These are phyloP conservation scores for Oryza rufipogon DNA, from an alignment of 176 grass and related monocot genomes.

Conservation along the genomic window DNA sequence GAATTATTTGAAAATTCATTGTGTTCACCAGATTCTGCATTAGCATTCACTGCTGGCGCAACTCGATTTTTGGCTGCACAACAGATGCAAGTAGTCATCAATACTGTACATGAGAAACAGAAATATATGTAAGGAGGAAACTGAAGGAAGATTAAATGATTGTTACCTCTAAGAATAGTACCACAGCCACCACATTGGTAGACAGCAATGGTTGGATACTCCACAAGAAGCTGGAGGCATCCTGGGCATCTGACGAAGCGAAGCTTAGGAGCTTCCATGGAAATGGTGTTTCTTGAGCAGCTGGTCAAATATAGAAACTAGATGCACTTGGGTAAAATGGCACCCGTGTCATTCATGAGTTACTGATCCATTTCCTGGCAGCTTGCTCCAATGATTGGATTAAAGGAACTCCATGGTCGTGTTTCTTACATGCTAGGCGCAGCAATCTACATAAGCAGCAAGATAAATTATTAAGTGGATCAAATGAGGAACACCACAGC, in stretches of 20 bases:
- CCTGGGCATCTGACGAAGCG: constrained; percentile 87
- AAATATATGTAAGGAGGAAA: not conserved
- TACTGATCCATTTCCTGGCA: not conserved
- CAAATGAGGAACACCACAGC: not conserved
- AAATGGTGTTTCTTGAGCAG: constrained; percentile 6
- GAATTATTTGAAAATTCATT: not conserved
- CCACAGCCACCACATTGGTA: constrained; percentile 83
- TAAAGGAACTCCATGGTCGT: not conserved
- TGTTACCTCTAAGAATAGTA: constrained; percentile 74
- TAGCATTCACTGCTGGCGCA: not conserved
- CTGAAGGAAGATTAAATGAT: not conserved
- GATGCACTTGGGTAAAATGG: not conserved
- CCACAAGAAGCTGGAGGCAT: constrained; percentile 81
- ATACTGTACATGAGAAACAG: not conserved
- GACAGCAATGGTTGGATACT: constrained; percentile 71
- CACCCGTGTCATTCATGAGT: not conserved
- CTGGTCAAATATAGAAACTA: constrained; percentile 16
- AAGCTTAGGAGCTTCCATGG: constrained; percentile 53
- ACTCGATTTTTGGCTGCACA: constrained; percentile 45
- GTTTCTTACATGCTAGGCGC: not conserved
- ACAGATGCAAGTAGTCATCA: constrained; percentile 7
- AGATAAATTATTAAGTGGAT: too few species aligned
- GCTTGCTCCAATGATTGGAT: not conserved
- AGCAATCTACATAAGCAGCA: not conserved
- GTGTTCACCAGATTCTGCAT: not conserved